Base-by-base conservation (phyloP, 495 filamentous ascomycete genomes). In the Penicillium pancosmium region DNA sequence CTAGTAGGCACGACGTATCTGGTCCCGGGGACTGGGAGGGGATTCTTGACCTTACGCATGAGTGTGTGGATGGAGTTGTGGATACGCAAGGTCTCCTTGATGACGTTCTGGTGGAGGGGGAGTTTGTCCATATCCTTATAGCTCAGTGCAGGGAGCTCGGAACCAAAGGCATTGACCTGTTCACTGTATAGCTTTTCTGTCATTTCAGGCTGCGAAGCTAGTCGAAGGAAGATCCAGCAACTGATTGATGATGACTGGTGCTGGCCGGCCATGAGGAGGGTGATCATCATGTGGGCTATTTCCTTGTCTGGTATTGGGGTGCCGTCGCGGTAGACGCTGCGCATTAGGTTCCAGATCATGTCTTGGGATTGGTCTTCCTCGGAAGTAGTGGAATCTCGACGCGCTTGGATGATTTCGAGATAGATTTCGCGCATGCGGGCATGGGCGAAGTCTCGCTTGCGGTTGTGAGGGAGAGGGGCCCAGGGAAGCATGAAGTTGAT, bases 201-300 rank as follows among this genome's bases (percentile, higher is more conserved):
- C 55, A 93, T 80, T 33, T 87, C 80, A 3, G 91, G 91, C 23
- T 86, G 74, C 7, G 87, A 83, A 27, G 91, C 89, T 8, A 93
- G 84, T 35, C 88, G 88, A 15, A 92, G 81, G 77, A 93, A 82
- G 64, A 92, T 90, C 90, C 90, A 95, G 31, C 88, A 80, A 67
- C 83, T 87, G 47, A 89, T 91, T 7, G 90, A 88, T 41, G 91
- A 91, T 3, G 90, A 92, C 1, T 90, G 92, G 78, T 95, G 91
- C 68, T 95, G 91, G 56, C 91, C 91, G 33, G 89, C 91, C 91
- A 95, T 93, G 9, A 95, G 79, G 23, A 95, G 82, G 0, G 91
- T 90, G 68, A 95, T 95, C 88, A 95, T 92, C 84, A 95, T 92
- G 68, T 93, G 91, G 7, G 91, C 91, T 38, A 93, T 83, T 63